Conservation (phyloP, 164 flowering plant genomes). For the Sedum album region DNA sequence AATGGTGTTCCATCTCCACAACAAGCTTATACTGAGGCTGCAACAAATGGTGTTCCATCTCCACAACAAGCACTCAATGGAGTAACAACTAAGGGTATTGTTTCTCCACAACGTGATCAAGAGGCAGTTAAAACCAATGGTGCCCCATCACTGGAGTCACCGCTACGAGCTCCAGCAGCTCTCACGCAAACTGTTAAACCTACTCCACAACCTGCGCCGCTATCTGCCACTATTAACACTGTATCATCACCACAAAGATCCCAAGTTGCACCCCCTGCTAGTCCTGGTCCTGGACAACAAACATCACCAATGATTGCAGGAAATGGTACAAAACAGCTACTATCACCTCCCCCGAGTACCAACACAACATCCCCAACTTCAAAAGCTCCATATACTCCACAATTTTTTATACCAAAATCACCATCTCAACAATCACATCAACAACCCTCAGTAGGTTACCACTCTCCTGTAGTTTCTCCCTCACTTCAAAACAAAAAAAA, state of each 20-base stretch:
- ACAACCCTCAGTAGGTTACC: not conserved
- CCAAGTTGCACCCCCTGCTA: not conserved
- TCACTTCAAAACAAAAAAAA: constrained; percentile 7
- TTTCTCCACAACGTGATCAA: constrained; percentile 7
- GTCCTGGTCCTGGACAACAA: not conserved
- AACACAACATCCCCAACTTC: constrained; percentile 3
- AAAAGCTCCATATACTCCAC: not conserved
- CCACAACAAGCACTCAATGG: not conserved
- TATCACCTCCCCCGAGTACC: not conserved
- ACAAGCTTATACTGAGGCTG: not conserved
- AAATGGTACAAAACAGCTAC: not conserved
- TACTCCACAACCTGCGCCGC: not conserved
- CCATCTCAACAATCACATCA: not conserved
- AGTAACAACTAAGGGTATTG: not conserved
- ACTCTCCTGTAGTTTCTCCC: not conserved
- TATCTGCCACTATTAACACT: not conserved
- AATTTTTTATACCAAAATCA: not conserved
- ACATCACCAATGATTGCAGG: not conserved
- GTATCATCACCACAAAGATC: not conserved
- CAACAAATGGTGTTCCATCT: not conserved
- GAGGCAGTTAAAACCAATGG: not conserved
- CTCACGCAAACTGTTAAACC: not conserved
- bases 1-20: constrained; percentile 3
- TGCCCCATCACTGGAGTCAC: constrained; percentile 1
- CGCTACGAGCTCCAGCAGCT: not conserved